Base-by-base conservation (phyloP, 208 protist genomes). In the Tritrichomonas foetus region DNA sequence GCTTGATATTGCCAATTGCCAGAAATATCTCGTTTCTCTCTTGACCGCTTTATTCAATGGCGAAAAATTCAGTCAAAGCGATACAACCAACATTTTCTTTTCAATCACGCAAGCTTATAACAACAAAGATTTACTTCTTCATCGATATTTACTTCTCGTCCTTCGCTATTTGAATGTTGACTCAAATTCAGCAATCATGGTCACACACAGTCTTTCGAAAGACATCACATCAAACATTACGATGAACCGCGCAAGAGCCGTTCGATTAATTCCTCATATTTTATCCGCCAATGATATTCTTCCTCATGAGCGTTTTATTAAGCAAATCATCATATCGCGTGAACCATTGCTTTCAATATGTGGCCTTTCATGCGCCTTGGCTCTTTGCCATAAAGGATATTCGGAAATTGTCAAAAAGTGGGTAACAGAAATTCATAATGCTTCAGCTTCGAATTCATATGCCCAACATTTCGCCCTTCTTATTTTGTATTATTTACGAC, bases 41-140 rank as follows among this genome's bases (percentile, higher is more conserved):
- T 82, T 82, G 53, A 49, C 16, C n/a, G 74, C 74, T n/a, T 53
- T 82, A 16, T 47, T 25, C 5, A 53, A 16, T 50, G 33, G 33
- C 13, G 33, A 82, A 41, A 30, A 82, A 53, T 82, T 82, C 41
- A 82, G 39, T 53, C 16, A 49, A 53, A 53, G 11, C 11, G 74
- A 82, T 27, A 53, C n/a, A 13, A n/a, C 49, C 3, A 47, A 11
- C 20, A 82, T 82, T 53, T 82, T 50, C 41, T 82, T 82, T 47
- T 14, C 39, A 13, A 47, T 82, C 0, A 82, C 39, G 30, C 14
- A 50, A n/a, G 74, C 74, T 53, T 82, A 47, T 11, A 53, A 49
- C 11, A 82, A 47, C 41, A 82, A 82, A 53, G 74, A 82, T 82
- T n/a, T 82, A 33, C 13, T 82, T n/a, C 41, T 82, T 53, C 74